Percentiles rank a stretch among this genome's conserved stretches.
phyloP scores from a whole-genome alignment of 78 protist species.

The Cavenderia fasciculata region DNA sequence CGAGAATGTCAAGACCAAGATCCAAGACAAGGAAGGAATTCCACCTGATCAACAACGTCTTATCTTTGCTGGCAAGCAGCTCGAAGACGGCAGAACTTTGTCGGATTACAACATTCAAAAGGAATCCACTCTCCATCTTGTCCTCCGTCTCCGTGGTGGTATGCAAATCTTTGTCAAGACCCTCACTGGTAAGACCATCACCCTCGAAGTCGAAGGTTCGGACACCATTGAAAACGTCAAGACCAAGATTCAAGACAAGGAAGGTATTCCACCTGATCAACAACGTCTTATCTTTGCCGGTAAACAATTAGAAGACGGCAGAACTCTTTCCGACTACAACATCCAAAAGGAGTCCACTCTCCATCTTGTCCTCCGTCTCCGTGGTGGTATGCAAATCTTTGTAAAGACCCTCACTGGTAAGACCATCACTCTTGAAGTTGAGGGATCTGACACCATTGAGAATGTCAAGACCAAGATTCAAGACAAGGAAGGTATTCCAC shows the following conservation, averaged over 20 bases:
- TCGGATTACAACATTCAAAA: no score
- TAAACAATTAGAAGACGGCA: conserved; percentile 98
- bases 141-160: conserved; percentile 90
- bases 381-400: conserved; percentile 93
- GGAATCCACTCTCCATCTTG: conserved; percentile 95
- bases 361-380: conserved; percentile 90
- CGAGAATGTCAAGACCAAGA: conserved; percentile 97
- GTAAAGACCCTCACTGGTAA: conserved; percentile 98
- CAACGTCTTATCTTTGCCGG: conserved; percentile 98
- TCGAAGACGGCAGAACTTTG: no score
- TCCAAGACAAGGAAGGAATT: conserved; percentile 97
- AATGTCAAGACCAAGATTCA: conserved; percentile 98
- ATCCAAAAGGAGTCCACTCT: conserved; percentile 93
- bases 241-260: conserved; percentile 97
- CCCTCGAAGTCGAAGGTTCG: no score
- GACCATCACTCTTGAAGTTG: conserved; percentile 98
- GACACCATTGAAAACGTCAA: conserved; percentile 96
- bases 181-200: conserved; percentile 98
- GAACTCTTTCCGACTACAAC: conserved; percentile 95
- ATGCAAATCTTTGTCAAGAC: conserved; percentile 98
- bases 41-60: conserved; percentile 99
- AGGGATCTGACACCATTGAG: conserved; percentile 95
- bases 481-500: conserved; percentile 99
- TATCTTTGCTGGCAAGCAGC: conserved; percentile 97
- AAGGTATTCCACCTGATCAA: conserved; percentile 98